Base-by-base conservation (phyloP, 805 yeast genomes). In the Yarrowia keelungensis region DNA sequence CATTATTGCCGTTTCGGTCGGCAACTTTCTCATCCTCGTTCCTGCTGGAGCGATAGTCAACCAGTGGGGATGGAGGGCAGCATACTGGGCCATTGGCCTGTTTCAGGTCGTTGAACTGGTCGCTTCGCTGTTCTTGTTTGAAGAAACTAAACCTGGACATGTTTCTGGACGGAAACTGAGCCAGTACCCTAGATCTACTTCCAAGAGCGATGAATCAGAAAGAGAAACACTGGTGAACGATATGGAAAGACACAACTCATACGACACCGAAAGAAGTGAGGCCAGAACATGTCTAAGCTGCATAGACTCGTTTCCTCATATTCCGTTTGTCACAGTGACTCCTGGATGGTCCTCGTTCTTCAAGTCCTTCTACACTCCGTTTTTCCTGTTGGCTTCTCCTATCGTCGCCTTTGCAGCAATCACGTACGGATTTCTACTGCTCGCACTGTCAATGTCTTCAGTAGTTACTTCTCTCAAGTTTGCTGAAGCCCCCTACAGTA, bases 41-140 rank as follows among this genome's bases (percentile, higher is more conserved):
- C 70, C 73, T 32, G 75, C 74, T 5, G 75, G 75, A n/a, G 65
- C 68, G 12, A 71, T 73, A 36, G 69, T 73, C 8, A 70, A 69
- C 42, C 61, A 56, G 11, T 68, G 70, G 51, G 75, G 75, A 5
- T 73, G 75, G 75, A 41, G 75, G 16, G 70, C 73, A 70, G 71
- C 72, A 2, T 73, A 72, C 49, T 71, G 71, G 69, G 64, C 69
- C 32, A 71, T 71, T 16, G 72, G 71, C 1, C 69, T 72, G 11
- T 61, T 73, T 32, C 71, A 69, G 41, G 70, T 69, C 3, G 69
- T 69, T 10, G 61, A 68, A 15, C 36, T 69, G 42, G 16, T 71
- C 2, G 26, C 70, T 1, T 39, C 72, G 4, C 15, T 68, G 8
- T 53, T 72, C 22, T 32, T 70, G 12, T 73, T 70, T 36, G 75